These are phyloP conservation scores for Diaporthe citrichinensis DNA, from an alignment of 2,329 filamentous ascomycete genomes.

Conservation along the genomic window DNA sequence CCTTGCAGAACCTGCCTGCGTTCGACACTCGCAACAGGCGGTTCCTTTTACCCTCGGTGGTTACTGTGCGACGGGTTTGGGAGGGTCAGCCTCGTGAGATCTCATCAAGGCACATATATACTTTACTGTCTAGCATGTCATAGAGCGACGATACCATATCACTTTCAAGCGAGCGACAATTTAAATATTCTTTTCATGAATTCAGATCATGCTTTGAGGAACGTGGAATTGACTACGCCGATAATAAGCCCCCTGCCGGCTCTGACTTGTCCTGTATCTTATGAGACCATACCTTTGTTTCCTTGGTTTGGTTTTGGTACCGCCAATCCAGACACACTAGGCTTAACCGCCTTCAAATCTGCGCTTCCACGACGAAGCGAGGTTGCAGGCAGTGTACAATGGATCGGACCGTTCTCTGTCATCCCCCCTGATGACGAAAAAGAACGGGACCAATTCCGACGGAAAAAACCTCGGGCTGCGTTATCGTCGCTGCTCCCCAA, in stretches of 20 bases:
- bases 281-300: background rate
- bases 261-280: background rate
- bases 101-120: background rate
- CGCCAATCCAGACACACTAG: too few relatives aligned
- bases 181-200: background rate
- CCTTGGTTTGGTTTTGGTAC: too few relatives aligned
- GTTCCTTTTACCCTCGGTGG: background rate
- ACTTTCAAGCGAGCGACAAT: constrained; percentile 26
- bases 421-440: background rate
- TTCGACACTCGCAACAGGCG: background rate
- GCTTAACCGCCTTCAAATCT: too few relatives aligned
- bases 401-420: too few relatives aligned
- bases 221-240: background rate
- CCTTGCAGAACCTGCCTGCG: too few relatives aligned
- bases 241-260: background rate
- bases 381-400: too few relatives aligned
- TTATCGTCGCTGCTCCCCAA: background rate
- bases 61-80: background rate
- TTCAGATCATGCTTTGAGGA: background rate
- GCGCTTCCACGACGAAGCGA: too few relatives aligned
- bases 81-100: background rate
- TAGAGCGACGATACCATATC: constrained; percentile 30
- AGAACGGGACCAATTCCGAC: too few relatives aligned
- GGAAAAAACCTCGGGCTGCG: background rate
- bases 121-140: constrained; percentile 21